Evolutionary conservation across 805 yeast species (phyloP).

Genomic region (Teunomyces cretensis): DNA sequence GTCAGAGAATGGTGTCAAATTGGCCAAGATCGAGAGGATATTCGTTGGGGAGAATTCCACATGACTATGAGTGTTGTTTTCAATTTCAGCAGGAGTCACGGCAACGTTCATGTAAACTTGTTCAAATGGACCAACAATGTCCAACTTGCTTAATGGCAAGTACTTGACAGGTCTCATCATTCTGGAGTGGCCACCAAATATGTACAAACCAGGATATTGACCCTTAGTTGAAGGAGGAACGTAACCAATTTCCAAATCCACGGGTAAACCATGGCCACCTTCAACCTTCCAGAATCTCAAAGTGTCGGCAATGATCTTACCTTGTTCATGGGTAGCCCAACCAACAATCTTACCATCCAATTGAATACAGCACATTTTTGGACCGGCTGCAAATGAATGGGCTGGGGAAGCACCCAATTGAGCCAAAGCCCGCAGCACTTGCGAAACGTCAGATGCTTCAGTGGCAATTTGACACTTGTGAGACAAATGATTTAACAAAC

Average conservation of each 20-base stretch:
- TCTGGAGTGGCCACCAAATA: conserved; percentile 90
- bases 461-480: conserved; percentile 93
- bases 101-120: conserved; percentile 97
- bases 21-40: conserved; percentile 90
- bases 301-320: conserved; percentile 82
- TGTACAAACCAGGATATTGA: conserved; percentile 92
- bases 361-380: conserved; percentile 85
- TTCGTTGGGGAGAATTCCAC: conserved; percentile 96
- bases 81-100: conserved; percentile 89
- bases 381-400: conserved; percentile 82
- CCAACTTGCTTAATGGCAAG: conserved; percentile 78
- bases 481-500: conserved; percentile 92
- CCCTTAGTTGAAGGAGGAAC: conserved; percentile 96
- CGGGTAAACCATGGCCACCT: conserved; percentile 73
- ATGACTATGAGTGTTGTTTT: conserved; percentile 77
- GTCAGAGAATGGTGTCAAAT: conserved; percentile 96
- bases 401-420: conserved; percentile 81
- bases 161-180: conserved; percentile 96
- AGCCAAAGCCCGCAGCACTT: conserved; percentile 63
- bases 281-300: conserved; percentile 91
- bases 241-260: conserved; percentile 87
- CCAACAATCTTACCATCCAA: conserved; percentile 91
- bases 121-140: conserved; percentile 95
- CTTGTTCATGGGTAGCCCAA: conserved; percentile 90
- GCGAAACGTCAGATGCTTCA: conserved; percentile 66